Evolutionary conservation across 768 basidiomycete species (phyloP).

Genomic region (Punctularia strigosozonata): DNA sequence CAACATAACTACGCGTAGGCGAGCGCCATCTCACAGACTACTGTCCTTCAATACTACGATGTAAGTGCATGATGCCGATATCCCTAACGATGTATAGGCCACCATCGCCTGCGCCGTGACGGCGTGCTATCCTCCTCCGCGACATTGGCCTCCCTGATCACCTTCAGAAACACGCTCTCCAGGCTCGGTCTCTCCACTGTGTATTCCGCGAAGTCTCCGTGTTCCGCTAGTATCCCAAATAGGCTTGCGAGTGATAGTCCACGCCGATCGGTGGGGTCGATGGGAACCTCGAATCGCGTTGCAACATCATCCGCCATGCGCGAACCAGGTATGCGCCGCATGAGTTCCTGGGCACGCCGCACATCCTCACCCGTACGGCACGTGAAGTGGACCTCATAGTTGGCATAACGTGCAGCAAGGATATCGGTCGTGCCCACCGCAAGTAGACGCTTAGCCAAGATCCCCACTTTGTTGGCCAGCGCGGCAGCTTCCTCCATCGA

Average conservation of each 20-base stretch:
- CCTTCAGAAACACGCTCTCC: conserved; percentile 65
- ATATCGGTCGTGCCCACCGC: conserved; percentile 58
- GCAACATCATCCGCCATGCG: conserved; percentile 64
- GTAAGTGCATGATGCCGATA: too few relatives aligned
- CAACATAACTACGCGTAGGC: too few relatives aligned
- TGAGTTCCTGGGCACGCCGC: conserved; percentile 41
- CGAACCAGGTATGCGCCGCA: conserved; percentile 51
- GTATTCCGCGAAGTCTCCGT: conserved; percentile 49
- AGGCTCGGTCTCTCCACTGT: conserved; percentile 60
- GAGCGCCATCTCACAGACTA: too few relatives aligned
- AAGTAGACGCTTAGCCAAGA: conserved; percentile 58
- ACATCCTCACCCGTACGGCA: conserved; percentile 54
- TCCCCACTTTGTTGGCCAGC: conserved; percentile 65
- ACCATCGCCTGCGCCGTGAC: too few relatives aligned
- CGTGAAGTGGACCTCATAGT: conserved; percentile 69
- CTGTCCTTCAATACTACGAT: too few relatives aligned
- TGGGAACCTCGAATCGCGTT: conserved; percentile 64
- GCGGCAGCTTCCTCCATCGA: conserved; percentile 82
- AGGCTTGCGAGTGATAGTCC: conserved; percentile 44
- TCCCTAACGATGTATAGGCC: too few relatives aligned
- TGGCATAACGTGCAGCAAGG: conserved; percentile 55
- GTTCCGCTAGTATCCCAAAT: conserved; percentile 41
- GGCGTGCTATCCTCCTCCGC: conserved; percentile 43
- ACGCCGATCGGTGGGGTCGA: conserved; percentile 12
- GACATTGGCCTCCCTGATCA: conserved; percentile 51